Evolutionary conservation across 2,329 filamentous ascomycete species (phyloP).

Genomic region (Sarocladium brachiariae): DNA sequence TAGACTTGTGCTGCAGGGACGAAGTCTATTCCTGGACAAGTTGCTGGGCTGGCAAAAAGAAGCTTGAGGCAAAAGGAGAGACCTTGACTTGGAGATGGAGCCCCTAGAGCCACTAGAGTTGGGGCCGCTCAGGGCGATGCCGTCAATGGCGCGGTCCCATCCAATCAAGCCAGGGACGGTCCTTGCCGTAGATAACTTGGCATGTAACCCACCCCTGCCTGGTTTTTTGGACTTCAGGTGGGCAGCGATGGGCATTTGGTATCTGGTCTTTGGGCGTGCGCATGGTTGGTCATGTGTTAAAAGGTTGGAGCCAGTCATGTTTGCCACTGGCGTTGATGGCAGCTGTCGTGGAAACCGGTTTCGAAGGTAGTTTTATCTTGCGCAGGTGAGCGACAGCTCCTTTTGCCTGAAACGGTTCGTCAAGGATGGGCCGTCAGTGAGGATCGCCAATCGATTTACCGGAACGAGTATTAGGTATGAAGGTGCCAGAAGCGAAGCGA

Average conservation of each 20-base stretch:
- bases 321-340: constrained; percentile 1
- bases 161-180: constrained; percentile 5
- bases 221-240: not conserved
- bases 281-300: not conserved
- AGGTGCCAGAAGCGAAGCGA: too few species aligned
- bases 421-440: not conserved
- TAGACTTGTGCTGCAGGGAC: constrained; percentile 2
- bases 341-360: constrained; percentile 8
- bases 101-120: constrained; percentile 4
- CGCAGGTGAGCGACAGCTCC: not conserved
- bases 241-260: too few species aligned
- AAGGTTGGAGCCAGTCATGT: not conserved
- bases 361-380: not conserved
- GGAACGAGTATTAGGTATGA: too few species aligned
- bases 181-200: constrained; percentile 6
- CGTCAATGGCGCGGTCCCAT: constrained; percentile 7
- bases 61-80: not conserved
- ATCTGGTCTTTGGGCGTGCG: not conserved
- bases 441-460: not conserved
- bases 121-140: constrained; percentile 7
- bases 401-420: not conserved
- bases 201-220: not conserved
- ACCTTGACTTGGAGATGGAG: not conserved
- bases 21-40: not conserved
- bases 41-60: not conserved